Percentiles rank a stretch among this genome's conserved stretches.
These are phyloP conservation scores for Aureobasidium leucospermi DNA, from an alignment of 2,329 filamentous ascomycete species.

Conservation along the genomic window DNA sequence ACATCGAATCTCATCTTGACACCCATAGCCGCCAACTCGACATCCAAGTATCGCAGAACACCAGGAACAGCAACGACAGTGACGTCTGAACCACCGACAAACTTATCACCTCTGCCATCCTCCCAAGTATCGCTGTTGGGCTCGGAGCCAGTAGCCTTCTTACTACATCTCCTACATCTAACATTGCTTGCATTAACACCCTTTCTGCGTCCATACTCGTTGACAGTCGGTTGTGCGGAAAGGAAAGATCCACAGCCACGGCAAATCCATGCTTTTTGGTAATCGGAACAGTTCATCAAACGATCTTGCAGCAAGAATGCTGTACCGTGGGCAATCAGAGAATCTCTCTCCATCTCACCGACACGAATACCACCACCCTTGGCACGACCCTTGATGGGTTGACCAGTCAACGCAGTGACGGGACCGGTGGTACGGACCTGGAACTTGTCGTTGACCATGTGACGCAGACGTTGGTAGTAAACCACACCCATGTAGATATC, in stretches of 20 bases:
- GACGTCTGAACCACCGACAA: slow-evolving; percentile 82
- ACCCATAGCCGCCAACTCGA: slow-evolving; percentile 93
- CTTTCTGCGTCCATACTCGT: slow-evolving; percentile 28
- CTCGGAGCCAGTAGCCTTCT: slow-evolving; percentile 24
- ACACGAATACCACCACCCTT: slow-evolving; percentile 98
- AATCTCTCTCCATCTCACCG: slow-evolving; percentile 98
- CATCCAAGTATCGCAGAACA: slow-evolving; percentile 86
- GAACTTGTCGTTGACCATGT: slow-evolving; percentile 99
- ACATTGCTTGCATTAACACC: slow-evolving; percentile 22
- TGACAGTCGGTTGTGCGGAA: slow-evolving; percentile 71
- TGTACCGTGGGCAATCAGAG: slow-evolving; percentile 87
- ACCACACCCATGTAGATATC: slow-evolving; percentile 97
- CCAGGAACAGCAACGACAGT: slow-evolving; percentile 88
- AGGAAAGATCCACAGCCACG: slow-evolving; percentile 84
- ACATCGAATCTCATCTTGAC: slow-evolving; percentile 91
- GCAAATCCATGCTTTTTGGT: slow-evolving; percentile 83
- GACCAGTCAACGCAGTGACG: slow-evolving; percentile 81
- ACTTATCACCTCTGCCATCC: slow-evolving; percentile 77
- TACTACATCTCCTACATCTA: slow-evolving; percentile 30
- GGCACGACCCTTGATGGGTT: slow-evolving; percentile 94
- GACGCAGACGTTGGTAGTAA: slow-evolving; percentile 93
- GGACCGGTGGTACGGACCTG: slow-evolving; percentile 95
- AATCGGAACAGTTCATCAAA: slow-evolving; percentile 94
- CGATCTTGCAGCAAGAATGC: slow-evolving; percentile 93
- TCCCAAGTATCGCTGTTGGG: slow-evolving; percentile 65